Evolutionary conservation across 2,329 filamentous ascomycete genomes (phyloP), one percentile per base, ranked within the genome.

Genomic region (Stagonosporopsis cucurbitacearum): DNA sequence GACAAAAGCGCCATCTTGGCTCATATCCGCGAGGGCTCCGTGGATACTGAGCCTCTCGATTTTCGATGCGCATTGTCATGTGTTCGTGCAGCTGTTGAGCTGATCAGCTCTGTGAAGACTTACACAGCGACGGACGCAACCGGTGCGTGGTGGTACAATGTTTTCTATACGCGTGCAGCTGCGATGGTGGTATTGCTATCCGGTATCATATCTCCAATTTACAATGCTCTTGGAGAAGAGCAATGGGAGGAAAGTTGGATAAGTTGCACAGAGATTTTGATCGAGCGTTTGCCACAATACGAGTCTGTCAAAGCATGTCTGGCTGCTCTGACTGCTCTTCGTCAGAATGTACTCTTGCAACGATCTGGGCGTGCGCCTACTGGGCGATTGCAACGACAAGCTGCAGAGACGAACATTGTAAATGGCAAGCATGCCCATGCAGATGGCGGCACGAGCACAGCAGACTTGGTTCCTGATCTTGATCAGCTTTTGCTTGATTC

Each of bases 91-190:
- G 49, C 50, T 4, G 19, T 49, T 7, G 49, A 49, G 17, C 44
- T 54, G 12, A 42, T 53, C 9, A 28, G 9, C 12, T 19, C 47
- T 5, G 37, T 57, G 19, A 47, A 35, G 6, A 12, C 15, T 9
- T 55, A 58, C 25, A 55, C 56, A 0, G 35, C 51, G 2, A 55
- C 51, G 0, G 41, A 48, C 9, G 46, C 42, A 12, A 58, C 56
- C 4, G 56, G 56, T 8, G 56, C 56, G 1, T 58, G 51, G 50
- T 58, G 56, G 56, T 58, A 58, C 39, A 58, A 58, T 37, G 42
- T 58, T 17, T 58, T 58, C 32, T 58, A 58, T 35, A 58, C 43
- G 11, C 44, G 56, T 9, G 33, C 51, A 11, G 56, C 56, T 2
- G 56, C 41, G 1, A 58, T 55, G 56, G 47, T 58, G 3, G 23